Evolutionary conservation across 805 yeast species (phyloP), one percentile per base, ranked within the genome.

Genomic region (Wickerhamiella alocasiicola): DNA sequence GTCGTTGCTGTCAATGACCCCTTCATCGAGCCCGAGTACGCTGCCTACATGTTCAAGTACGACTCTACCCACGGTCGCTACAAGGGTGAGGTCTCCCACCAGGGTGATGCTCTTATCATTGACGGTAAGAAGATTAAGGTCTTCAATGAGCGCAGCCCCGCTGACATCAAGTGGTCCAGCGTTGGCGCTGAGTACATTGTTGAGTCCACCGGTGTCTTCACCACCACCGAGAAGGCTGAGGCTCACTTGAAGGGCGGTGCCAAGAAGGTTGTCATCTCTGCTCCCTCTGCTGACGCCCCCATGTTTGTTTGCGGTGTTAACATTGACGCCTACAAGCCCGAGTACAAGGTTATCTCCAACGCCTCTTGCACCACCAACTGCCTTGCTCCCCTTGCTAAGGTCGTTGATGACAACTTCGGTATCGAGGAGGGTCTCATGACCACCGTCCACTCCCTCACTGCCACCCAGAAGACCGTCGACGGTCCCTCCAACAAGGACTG

Each of bases 401-500:
- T 81, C 55, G 64, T 84, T 61, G 72, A 84, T 72, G 93, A 84
- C 65, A 67, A 65, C 57, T 84, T 78, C 64, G 93, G 94, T 49
- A 78, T 84, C 57, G 81, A 78, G 61, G 84, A 82, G 66, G 95
- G 93, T 68, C 73, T 84, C 61, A 84, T 84, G 95, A 84, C 95
- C 67, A 84, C 95, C 49, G 87, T 84, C 53, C 95, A 84, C 76
- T 81, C 95, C 62, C 80, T 82, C 69, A 84, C 95, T 54, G 95
- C 95, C 55, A 81, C 95, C 58, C 95, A 84, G 70, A 84, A 84
- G 78, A 80, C 93, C 49, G 95, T 84, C 52, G 95, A 84, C 65
- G 95, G 95, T 69, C 93, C 95, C 57, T 82, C 94, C 64, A 84
- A 78, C 76, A 84, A 84, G 76, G 95, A 84, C 74, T 84, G 95